phyloP scores from a whole-genome alignment of 768 basidiomycete species.

The Leccinum subgranulosum region DNA sequence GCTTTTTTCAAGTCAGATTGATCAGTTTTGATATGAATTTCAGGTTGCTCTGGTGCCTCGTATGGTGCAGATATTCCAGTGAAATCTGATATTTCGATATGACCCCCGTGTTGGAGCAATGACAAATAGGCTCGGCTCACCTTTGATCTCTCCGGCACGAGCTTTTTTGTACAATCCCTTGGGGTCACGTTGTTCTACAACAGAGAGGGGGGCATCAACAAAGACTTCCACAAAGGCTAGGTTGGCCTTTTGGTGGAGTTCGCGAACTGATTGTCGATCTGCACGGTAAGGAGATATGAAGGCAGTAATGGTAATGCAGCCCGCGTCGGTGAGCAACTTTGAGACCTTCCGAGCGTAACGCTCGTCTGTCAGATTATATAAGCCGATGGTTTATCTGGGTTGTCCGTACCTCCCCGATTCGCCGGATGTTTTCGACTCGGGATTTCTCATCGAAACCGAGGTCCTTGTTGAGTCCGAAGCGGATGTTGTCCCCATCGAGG shows the following conservation, averaged over 20 bases:
- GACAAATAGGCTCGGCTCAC: conserved; percentile 37
- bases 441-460: conserved; percentile 92
- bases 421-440: conserved; percentile 91
- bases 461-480: conserved; percentile 96
- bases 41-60: conserved; percentile 80
- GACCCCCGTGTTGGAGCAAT: background rate
- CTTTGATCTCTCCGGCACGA: conserved; percentile 92
- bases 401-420: conserved; percentile 83
- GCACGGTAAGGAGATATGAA: conserved; percentile 98
- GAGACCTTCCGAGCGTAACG: conserved; percentile 68
- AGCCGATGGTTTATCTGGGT: background rate
- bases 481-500: conserved; percentile 93
- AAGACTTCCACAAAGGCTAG: conserved; percentile 93
- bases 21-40: conserved; percentile 90
- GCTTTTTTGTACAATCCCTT: conserved; percentile 99
- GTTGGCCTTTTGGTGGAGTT: conserved; percentile 69
- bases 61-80: conserved; percentile 98
- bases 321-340: conserved; percentile 88
- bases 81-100: conserved; percentile 64
- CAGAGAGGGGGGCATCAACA: conserved; percentile 84
- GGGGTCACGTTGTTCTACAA: conserved; percentile 91
- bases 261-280: conserved; percentile 80
- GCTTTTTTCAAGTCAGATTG: conserved; percentile 74
- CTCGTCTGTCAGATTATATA: conserved; percentile 10
- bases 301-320: conserved; percentile 84